These are phyloP conservation scores for Nicotiana noctiflora DNA, from an alignment of 257 asterid species.

Conservation along the genomic window DNA sequence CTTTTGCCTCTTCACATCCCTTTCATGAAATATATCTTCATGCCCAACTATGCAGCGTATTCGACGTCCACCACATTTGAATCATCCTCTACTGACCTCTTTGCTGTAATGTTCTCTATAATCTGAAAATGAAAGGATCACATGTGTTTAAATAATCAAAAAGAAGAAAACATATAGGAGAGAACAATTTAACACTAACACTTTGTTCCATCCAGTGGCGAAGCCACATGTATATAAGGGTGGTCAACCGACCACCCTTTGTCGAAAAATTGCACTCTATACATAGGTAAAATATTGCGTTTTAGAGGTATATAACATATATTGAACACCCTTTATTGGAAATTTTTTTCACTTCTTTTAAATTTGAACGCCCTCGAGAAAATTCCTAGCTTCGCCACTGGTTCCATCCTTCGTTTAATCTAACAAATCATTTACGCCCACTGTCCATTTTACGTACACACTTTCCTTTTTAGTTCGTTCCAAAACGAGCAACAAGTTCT, in stretches of 20 bases:
- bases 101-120: neutral
- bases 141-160: slow-evolving; percentile 1
- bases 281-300: no score
- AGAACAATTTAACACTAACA: neutral
- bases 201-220: neutral
- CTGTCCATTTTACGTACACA: no score
- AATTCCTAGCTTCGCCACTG: no score
- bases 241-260: no score
- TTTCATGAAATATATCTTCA: slow-evolving; percentile 22
- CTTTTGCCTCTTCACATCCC: slow-evolving; percentile 69
- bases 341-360: no score
- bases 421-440: neutral
- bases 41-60: neutral
- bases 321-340: no score
- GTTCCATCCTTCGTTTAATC: neutral
- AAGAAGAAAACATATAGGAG: neutral
- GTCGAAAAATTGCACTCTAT: no score
- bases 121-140: neutral
- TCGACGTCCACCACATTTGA: slow-evolving; percentile 21
- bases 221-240: no score
- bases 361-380: no score
- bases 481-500: no score
- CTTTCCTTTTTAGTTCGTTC: no score
- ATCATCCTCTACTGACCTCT: slow-evolving; percentile 24
- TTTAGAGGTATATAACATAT: no score